phyloP scores from a whole-genome alignment of 2,329 filamentous ascomycete genomes.

The Monascus ruber region DNA sequence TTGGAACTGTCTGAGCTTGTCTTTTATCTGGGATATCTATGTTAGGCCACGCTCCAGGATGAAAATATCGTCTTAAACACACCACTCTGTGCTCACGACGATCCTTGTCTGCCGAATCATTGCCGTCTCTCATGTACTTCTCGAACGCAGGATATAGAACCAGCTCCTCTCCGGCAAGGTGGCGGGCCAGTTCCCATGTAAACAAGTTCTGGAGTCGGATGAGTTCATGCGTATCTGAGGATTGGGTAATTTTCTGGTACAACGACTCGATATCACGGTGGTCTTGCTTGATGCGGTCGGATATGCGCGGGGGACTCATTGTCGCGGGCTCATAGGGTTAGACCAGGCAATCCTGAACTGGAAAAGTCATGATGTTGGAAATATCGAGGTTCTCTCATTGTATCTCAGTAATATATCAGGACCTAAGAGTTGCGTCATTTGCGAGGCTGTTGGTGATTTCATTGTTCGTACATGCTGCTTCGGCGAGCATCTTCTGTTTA shows the following conservation, averaged over 20 bases:
- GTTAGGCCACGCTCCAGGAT: too few species aligned
- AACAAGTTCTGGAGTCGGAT: slow-evolving; percentile 40
- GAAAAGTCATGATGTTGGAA: too few species aligned
- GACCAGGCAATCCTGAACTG: too few species aligned
- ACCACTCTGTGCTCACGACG: slow-evolving; percentile 38
- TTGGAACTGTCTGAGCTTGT: slow-evolving; percentile 41
- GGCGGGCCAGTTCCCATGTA: slow-evolving; percentile 42
- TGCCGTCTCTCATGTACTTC: slow-evolving; percentile 35
- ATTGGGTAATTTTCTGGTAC: slow-evolving; percentile 34
- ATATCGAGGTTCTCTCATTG: too few species aligned
- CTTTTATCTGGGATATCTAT: slow-evolving; percentile 35
- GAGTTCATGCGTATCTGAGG: slow-evolving; percentile 32
- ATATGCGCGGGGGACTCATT: too few species aligned
- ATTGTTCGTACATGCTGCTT: too few species aligned
- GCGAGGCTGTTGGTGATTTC: too few species aligned
- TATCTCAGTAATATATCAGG: too few species aligned
- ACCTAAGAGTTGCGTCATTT: too few species aligned
- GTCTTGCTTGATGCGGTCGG: slow-evolving; percentile 31
- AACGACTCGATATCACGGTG: slow-evolving; percentile 32
- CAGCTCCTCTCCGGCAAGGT: slow-evolving; percentile 41
- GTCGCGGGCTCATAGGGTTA: too few species aligned
- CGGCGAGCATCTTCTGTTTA: too few species aligned
- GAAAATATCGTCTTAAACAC: slow-evolving; percentile 1
- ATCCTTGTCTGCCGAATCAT: slow-evolving; percentile 37
- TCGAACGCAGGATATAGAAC: slow-evolving; percentile 46